Conservation (phyloP, 2,329 filamentous ascomycete species). For the Botrytis fabae region DNA sequence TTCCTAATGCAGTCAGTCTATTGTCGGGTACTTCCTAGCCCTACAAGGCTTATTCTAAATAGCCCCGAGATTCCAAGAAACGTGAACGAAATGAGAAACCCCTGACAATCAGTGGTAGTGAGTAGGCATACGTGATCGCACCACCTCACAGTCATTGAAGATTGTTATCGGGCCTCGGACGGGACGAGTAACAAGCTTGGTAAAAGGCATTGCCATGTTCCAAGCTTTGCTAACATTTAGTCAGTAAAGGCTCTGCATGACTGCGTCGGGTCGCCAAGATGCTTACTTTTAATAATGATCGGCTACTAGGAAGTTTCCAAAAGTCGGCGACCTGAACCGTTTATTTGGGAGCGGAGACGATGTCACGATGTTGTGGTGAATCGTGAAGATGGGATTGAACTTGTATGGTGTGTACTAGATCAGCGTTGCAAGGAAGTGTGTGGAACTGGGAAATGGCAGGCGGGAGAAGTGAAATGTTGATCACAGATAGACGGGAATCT, state of each 20-base stretch:
- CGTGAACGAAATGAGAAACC: background rate
- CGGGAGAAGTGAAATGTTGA: background rate
- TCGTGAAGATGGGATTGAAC: background rate
- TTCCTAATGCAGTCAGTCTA: background rate
- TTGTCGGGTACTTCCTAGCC: slow-evolving; percentile 2
- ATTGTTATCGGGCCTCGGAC: background rate
- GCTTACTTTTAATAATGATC: background rate
- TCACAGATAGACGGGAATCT: background rate
- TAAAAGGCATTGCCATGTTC: slow-evolving; percentile 1
- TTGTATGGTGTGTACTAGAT: slow-evolving; percentile 7
- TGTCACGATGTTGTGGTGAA: background rate
- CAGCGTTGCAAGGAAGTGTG: slow-evolving; percentile 3
- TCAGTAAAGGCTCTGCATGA: background rate
- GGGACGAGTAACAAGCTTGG: background rate
- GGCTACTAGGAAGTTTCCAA: background rate
- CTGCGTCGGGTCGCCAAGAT: background rate
- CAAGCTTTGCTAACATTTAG: background rate
- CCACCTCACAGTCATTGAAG: background rate
- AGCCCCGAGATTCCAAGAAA: background rate
- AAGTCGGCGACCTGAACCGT: slow-evolving; percentile 9
- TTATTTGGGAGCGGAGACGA: background rate
- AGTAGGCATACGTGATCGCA: background rate
- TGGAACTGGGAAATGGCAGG: background rate
- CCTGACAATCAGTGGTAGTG: background rate
- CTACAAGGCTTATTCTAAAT: background rate